phyloP scores from a whole-genome alignment of 305 asterid species.

The Rubia tinctorum region DNA sequence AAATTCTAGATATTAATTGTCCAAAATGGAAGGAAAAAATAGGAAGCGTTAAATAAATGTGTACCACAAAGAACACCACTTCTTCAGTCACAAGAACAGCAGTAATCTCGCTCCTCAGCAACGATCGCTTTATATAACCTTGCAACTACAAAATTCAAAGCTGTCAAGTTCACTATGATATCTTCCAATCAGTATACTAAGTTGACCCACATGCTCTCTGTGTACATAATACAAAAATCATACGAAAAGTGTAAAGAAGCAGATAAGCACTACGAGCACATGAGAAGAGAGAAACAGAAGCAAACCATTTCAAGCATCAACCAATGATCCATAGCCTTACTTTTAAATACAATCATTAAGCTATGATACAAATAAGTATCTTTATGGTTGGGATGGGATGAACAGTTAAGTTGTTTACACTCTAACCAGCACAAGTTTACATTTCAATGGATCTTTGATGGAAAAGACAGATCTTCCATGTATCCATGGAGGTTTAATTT shows the following conservation, averaged over 20 bases:
- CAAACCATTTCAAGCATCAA: slow-evolving; percentile 6
- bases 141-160: slow-evolving; percentile 46
- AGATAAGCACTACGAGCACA: slow-evolving; percentile 3
- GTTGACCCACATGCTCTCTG: not conserved
- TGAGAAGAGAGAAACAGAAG: not conserved
- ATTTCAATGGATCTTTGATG: not conserved
- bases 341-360: not conserved
- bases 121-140: slow-evolving; percentile 47
- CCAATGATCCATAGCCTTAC: not conserved
- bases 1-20: slow-evolving; percentile 3
- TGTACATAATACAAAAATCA: not conserved
- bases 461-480: not conserved
- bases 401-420: too few species aligned
- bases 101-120: slow-evolving; percentile 48
- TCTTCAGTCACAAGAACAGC: slow-evolving; percentile 66
- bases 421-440: not conserved
- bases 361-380: not conserved
- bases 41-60: not conserved
- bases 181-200: not conserved
- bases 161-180: not conserved
- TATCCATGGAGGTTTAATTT: too few species aligned
- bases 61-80: slow-evolving; percentile 75
- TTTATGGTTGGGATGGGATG: not conserved
- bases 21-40: not conserved
- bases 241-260: not conserved